Evolutionary conservation across 345 rosid species (phyloP).

Genomic region (Populus tremula): DNA sequence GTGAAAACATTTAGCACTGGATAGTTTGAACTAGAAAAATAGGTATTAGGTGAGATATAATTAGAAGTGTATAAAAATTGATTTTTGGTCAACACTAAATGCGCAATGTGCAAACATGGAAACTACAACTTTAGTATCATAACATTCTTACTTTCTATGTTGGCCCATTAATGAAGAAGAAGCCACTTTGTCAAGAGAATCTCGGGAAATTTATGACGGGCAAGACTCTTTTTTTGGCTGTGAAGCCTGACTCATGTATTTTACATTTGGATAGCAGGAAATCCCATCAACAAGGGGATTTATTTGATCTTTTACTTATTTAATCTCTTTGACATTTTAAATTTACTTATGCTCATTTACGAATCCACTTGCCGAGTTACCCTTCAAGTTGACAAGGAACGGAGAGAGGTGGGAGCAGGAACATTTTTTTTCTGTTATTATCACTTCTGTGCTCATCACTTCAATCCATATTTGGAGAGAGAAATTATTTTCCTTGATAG

Average conservation of each 20-base stretch:
- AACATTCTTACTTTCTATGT: conserved; percentile 3
- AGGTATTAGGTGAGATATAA: conserved; percentile 11
- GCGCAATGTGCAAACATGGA: conserved; percentile 18
- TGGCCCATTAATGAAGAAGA: conserved; percentile 27
- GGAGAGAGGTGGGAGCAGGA: not conserved
- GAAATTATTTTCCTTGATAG: not conserved
- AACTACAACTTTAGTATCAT: conserved; percentile 15
- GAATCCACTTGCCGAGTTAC: conserved; percentile 3
- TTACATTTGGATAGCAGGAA: not conserved
- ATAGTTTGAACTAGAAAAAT: conserved; percentile 16
- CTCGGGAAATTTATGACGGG: conserved; percentile 20
- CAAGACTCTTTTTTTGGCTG: conserved; percentile 7
- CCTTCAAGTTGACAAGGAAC: conserved; percentile 2
- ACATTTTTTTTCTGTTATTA: conserved; percentile 10
- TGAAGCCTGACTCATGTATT: conserved; percentile 16
- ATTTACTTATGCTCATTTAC: not conserved
- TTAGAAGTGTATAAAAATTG: conserved; percentile 9
- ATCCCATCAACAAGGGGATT: conserved; percentile 1
- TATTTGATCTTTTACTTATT: conserved; percentile 1
- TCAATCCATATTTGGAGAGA: conserved; percentile 8
- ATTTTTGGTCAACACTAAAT: conserved; percentile 12
- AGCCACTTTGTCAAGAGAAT: conserved; percentile 16
- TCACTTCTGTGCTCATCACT: conserved; percentile 9
- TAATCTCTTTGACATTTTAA: conserved; percentile 2
- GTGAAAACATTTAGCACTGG: conserved; percentile 19